Evolutionary conservation across 2,329 filamentous ascomycete genomes (phyloP).

Genomic region (Cryphonectria radicalis): DNA sequence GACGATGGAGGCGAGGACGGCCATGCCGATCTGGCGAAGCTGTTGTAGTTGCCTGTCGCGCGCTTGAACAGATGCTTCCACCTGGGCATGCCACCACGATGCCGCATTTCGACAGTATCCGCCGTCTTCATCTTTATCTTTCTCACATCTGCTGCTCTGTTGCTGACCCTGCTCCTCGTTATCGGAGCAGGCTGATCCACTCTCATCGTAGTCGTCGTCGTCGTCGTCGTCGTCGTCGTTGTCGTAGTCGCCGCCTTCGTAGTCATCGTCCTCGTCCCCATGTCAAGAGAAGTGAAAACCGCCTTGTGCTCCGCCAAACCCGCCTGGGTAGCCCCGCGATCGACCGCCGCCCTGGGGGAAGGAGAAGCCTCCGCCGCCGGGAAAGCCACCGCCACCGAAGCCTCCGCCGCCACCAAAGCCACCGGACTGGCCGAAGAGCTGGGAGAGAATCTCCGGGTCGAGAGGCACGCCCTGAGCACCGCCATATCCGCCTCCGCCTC

Average conservation of each 20-base stretch:
- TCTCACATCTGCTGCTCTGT: constrained; percentile 14
- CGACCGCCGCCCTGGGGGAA: constrained; percentile 54
- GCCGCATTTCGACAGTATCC: constrained; percentile 12
- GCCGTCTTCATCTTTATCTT: constrained; percentile 34
- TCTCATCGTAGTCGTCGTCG: constrained; percentile 37
- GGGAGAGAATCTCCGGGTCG: constrained; percentile 78
- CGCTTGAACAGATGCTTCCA: constrained; percentile 33
- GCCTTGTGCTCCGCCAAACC: constrained; percentile 18
- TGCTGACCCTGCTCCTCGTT: constrained; percentile 27
- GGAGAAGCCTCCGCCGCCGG: constrained; percentile 57
- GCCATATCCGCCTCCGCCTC: constrained; percentile 63
- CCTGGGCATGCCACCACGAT: constrained; percentile 26
- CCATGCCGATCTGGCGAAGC: constrained; percentile 48
- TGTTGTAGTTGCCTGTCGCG: constrained; percentile 46
- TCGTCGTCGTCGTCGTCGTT: constrained; percentile 37
- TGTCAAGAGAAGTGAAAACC: constrained; percentile 55
- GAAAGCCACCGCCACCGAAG: constrained; percentile 56
- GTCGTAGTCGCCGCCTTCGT: constrained; percentile 36
- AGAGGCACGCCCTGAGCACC: constrained; percentile 61
- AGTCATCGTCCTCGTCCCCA: constrained; percentile 41
- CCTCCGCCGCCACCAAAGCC: constrained; percentile 57
- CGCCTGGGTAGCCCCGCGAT: constrained; percentile 43
- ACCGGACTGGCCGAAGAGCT: constrained; percentile 76
- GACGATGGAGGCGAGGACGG: constrained; percentile 49
- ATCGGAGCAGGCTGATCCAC: constrained; percentile 34